Percentiles rank a stretch among this genome's conserved stretches.
Conservation (phyloP, 495 filamentous ascomycete genomes). For the Aspergillus coremiiformis region DNA sequence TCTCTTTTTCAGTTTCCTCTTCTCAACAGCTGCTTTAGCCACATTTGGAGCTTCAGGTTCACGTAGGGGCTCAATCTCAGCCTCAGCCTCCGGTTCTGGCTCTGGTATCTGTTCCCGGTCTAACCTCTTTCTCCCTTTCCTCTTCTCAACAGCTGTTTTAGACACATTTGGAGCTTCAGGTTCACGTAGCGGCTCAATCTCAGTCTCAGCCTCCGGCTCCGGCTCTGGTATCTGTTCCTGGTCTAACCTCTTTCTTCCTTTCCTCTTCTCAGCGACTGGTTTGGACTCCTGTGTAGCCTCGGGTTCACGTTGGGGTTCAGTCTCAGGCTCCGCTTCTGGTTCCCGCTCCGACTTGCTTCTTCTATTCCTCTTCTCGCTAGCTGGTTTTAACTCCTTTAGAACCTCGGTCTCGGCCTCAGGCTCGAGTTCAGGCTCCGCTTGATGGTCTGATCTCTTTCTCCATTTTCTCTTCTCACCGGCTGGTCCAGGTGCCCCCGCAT, state of each 20-base stretch:
- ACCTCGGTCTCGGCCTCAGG: background rate
- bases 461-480: background rate
- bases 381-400: background rate
- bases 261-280: background rate
- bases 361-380: background rate
- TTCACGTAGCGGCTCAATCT: too few species aligned
- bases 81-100: background rate
- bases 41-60: background rate
- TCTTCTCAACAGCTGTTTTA: background rate
- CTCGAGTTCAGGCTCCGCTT: slow-evolving; percentile 1
- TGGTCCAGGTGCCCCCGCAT: background rate
- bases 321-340: background rate
- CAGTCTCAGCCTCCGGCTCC: background rate
- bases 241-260: background rate
- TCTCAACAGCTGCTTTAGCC: background rate
- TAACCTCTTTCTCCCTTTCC: background rate
- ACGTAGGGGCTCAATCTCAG: too few species aligned
- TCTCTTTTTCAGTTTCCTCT: background rate
- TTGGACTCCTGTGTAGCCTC: background rate
- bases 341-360: background rate
- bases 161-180: background rate
- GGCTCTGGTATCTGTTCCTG: background rate
- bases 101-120: background rate
- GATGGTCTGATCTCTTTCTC: background rate
- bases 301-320: background rate